phyloP scores from a whole-genome alignment of 140 eudicot genomes.

The Senecio squalidus region DNA sequence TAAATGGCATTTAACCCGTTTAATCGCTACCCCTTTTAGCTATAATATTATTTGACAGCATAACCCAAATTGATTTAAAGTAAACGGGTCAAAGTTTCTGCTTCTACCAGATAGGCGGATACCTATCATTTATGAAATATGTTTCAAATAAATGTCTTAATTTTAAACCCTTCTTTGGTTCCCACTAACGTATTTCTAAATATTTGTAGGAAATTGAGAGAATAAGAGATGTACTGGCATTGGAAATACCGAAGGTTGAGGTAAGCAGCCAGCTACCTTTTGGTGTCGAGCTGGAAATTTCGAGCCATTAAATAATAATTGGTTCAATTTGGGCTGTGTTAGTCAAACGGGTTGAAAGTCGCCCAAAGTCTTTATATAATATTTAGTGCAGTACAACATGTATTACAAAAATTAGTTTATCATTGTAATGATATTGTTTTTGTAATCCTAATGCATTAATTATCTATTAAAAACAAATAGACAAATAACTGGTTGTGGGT shows the following conservation, averaged over 20 bases:
- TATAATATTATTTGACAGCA: too few relatives aligned
- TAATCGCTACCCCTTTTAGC: too few relatives aligned
- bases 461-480: background rate
- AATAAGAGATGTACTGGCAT: slow-evolving; percentile 47
- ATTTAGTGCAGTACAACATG: background rate
- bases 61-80: too few relatives aligned
- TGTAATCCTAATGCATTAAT: background rate
- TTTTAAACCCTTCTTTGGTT: background rate
- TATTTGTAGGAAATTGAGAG: slow-evolving; percentile 56
- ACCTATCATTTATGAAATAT: too few relatives aligned
- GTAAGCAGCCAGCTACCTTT: slow-evolving; percentile 35
- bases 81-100: too few relatives aligned
- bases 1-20: too few relatives aligned
- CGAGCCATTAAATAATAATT: too few relatives aligned
- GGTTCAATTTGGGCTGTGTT: too few relatives aligned
- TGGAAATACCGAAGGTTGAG: slow-evolving; percentile 75
- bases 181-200: slow-evolving; percentile 8
- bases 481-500: background rate
- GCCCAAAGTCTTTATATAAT: background rate
- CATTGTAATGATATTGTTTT: background rate
- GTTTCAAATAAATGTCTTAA: background rate
- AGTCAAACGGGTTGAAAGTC: background rate
- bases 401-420: background rate
- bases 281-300: too few relatives aligned
- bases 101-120: too few relatives aligned